Conservation (phyloP, 2,329 filamentous ascomycete genomes). For the Beauveria australis region DNA sequence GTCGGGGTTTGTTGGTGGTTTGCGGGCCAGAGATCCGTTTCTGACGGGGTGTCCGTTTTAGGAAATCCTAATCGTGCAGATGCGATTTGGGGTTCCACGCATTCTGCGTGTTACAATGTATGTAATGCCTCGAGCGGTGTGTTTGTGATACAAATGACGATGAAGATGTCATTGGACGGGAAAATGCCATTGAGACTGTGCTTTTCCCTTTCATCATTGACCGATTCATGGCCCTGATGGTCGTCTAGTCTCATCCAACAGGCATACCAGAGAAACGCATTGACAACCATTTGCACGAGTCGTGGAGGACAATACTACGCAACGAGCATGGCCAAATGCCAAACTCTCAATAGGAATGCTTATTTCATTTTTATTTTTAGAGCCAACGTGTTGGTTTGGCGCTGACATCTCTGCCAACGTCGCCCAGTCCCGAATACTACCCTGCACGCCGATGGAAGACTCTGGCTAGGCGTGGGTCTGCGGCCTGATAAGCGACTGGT, state of each 20-base stretch:
- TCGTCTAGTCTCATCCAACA: too few relatives aligned
- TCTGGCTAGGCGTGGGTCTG: not conserved
- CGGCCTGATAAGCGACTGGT: not conserved
- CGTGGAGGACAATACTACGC: not conserved
- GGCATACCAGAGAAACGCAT: not conserved
- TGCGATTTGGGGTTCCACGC: not conserved
- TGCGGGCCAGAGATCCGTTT: too few relatives aligned
- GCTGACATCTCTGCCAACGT: not conserved
- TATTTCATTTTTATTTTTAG: not conserved
- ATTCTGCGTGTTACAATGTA: not conserved
- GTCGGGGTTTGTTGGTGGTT: not conserved
- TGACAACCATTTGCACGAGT: not conserved
- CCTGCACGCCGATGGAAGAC: not conserved
- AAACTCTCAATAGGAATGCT: not conserved
- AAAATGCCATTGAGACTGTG: too few relatives aligned
- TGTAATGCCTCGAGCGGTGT: not conserved
- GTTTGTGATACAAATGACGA: not conserved
- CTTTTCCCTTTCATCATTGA: too few relatives aligned
- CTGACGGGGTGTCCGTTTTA: not conserved
- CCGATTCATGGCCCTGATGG: too few relatives aligned
- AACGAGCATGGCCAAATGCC: not conserved
- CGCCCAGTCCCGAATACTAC: not conserved
- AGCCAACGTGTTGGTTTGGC: not conserved
- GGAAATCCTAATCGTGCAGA: not conserved
- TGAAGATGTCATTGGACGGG: too few relatives aligned